Evolutionary conservation across 345 rosid genomes (phyloP), one percentile per base, ranked within the genome.

Genomic region (Orychophragmus violaceus): DNA sequence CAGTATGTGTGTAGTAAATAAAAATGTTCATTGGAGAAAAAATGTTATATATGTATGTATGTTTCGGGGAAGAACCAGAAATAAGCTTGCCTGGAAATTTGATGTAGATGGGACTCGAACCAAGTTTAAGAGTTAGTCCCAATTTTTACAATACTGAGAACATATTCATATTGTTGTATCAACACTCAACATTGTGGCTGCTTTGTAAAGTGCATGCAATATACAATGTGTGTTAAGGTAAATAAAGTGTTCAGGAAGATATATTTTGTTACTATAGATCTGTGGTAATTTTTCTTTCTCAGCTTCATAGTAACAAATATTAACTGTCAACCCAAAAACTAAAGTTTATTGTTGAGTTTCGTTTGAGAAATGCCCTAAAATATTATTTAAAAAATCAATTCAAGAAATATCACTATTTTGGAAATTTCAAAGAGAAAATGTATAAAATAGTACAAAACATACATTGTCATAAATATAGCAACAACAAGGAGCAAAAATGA

Each of bases 161-260:
- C 25, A 63, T 46, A 71, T 64, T 71, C 19, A 56, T 71, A 56
- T 72, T 37, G 66, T 65, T 65, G 46, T 65, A 65, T 72, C 25
- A 62, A 23, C 17, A 42, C 24, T 72, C 25, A 62, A 23, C 17
- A 42, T 32, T 70, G 3, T 51, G 55, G 36, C 8, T 57, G 64
- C n/a, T 2, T 57, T 46, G 64, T 62, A 54, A 28, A 54, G 49
- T 44, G 62, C 25, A 44, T 24, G 16, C 49, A 42, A 42, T 25
- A 8, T 25, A 23, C 10, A 44, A 6, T 42, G 4, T 29, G 7
- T 51, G 52, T 39, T 36, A 13, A 21, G 45, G 30, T 50, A 13
- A 51, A 24, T 16, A 12, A 64, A 24, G 25, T 18, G 14, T 48
- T 50, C 35, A 33, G 23, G 21, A 62, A 1, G 8, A 46, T 29